phyloP scores from a whole-genome alignment of 192 early-diverging fungal species.

The Coemansia nantahalensis region DNA sequence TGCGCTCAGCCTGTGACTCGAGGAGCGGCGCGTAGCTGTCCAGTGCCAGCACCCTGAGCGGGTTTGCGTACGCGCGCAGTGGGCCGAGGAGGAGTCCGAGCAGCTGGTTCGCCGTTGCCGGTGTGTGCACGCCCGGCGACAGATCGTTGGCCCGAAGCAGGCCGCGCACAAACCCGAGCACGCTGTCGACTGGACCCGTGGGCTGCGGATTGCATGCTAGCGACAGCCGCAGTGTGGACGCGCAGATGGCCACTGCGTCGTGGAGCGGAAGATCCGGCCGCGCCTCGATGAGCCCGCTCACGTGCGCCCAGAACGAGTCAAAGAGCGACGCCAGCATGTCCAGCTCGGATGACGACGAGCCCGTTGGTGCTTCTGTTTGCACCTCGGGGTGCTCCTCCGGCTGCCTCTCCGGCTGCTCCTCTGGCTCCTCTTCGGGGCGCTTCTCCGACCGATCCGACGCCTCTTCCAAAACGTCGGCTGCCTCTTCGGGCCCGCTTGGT shows the following conservation, averaged over 20 bases:
- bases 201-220: conserved; percentile 82
- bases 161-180: conserved; percentile 86
- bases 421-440: neutral
- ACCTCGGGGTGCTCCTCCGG: conserved; percentile 3
- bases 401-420: neutral
- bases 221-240: conserved; percentile 85
- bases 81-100: conserved; percentile 83
- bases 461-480: too few species aligned
- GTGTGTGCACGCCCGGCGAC: conserved; percentile 67
- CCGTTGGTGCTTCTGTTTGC: too few species aligned
- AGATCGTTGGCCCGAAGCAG: conserved; percentile 61
- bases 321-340: conserved; percentile 61
- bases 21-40: conserved; percentile 82
- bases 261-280: conserved; percentile 90
- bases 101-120: conserved; percentile 69
- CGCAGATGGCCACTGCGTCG: conserved; percentile 88
- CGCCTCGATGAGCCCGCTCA: conserved; percentile 87
- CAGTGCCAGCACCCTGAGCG: conserved; percentile 66
- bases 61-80: conserved; percentile 70
- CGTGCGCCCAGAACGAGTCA: conserved; percentile 96
- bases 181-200: conserved; percentile 84
- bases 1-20: conserved; percentile 76
- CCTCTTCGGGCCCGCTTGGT: too few species aligned
- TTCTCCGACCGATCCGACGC: too few species aligned
- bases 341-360: too few species aligned